These are phyloP conservation scores for Epichloe sibirici DNA, from an alignment of 2,329 filamentous ascomycete genomes.

Conservation along the genomic window DNA sequence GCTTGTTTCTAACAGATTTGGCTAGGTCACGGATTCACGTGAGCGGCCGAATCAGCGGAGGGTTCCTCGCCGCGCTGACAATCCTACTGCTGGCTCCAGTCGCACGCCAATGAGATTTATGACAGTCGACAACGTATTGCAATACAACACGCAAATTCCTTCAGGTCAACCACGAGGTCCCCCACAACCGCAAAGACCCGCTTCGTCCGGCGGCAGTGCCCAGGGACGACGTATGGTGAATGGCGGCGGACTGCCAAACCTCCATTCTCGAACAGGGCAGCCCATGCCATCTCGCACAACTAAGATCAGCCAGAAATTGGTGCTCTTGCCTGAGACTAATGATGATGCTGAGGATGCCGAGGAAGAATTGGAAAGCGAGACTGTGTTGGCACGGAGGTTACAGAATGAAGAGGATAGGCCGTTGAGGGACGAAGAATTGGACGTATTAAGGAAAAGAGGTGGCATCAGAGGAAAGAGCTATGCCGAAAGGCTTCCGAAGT, in stretches of 20 bases:
- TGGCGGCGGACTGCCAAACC: constrained; percentile 28
- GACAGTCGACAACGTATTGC: constrained; percentile 86
- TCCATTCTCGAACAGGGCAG: constrained; percentile 35
- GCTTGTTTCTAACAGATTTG: constrained; percentile 7
- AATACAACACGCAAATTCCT: constrained; percentile 87
- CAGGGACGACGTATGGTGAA: constrained; percentile 16
- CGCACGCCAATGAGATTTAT: constrained; percentile 58
- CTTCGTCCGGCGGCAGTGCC: constrained; percentile 9
- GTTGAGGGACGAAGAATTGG: constrained; percentile 54
- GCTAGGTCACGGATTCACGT: constrained; percentile 27
- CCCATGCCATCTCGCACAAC: constrained; percentile 74
- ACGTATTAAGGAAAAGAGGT: constrained; percentile 49
- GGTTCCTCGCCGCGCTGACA: constrained; percentile 21
- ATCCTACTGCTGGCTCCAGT: constrained; percentile 16
- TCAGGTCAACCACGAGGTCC: constrained; percentile 79
- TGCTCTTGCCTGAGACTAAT: constrained; percentile 74
- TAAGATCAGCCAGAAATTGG: constrained; percentile 94
- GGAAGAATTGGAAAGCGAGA: constrained; percentile 43
- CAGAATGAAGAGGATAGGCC: constrained; percentile 51
- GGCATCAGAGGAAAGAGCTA: constrained; percentile 71
- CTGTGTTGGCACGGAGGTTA: constrained; percentile 22
- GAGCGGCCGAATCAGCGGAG: constrained; percentile 23
- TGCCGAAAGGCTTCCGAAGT: constrained; percentile 83
- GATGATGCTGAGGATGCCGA: constrained; percentile 43
- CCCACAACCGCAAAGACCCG: constrained; percentile 32